phyloP scores from a whole-genome alignment of 768 basidiomycete genomes.

The Favolaschia claudopus region DNA sequence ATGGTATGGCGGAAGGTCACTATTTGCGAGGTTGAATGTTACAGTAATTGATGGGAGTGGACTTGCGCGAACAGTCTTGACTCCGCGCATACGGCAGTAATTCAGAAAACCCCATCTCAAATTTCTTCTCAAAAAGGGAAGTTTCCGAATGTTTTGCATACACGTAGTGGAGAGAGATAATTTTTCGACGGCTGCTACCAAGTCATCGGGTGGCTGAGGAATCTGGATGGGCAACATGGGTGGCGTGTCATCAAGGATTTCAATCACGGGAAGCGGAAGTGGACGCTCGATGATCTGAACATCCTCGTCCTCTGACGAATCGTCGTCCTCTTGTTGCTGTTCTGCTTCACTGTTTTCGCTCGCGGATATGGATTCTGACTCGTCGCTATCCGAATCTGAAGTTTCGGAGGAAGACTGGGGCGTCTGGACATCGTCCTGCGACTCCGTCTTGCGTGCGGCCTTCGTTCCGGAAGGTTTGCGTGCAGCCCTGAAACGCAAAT shows the following conservation, averaged over 20 bases:
- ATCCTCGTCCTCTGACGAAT: background rate
- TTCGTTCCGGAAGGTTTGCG: background rate
- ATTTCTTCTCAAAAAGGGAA: slow-evolving; percentile 67
- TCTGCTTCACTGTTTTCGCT: slow-evolving; percentile 12
- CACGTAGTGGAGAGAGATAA: slow-evolving; percentile 40
- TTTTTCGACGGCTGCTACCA: slow-evolving; percentile 44
- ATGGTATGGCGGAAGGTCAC: slow-evolving; percentile 31
- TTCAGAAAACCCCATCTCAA: slow-evolving; percentile 55
- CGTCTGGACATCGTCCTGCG: too few species aligned
- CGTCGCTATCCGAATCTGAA: slow-evolving; percentile 9
- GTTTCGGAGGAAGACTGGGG: too few species aligned
- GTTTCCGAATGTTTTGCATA: slow-evolving; percentile 45
- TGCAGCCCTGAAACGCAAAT: background rate
- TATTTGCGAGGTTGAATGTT: slow-evolving; percentile 24
- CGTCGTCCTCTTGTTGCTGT: background rate
- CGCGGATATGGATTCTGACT: slow-evolving; percentile 8
- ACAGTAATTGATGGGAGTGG: background rate
- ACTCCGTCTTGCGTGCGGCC: background rate
- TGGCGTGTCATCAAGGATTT: slow-evolving; percentile 23
- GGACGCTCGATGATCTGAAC: slow-evolving; percentile 8
- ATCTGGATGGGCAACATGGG: slow-evolving; percentile 4
- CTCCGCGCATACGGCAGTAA: slow-evolving; percentile 46
- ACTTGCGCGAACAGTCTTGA: slow-evolving; percentile 37
- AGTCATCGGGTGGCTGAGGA: slow-evolving; percentile 37
- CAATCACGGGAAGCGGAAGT: slow-evolving; percentile 15